Conservation (phyloP, 2,329 filamentous ascomycete species). For the Meredithiella fracta region DNA sequence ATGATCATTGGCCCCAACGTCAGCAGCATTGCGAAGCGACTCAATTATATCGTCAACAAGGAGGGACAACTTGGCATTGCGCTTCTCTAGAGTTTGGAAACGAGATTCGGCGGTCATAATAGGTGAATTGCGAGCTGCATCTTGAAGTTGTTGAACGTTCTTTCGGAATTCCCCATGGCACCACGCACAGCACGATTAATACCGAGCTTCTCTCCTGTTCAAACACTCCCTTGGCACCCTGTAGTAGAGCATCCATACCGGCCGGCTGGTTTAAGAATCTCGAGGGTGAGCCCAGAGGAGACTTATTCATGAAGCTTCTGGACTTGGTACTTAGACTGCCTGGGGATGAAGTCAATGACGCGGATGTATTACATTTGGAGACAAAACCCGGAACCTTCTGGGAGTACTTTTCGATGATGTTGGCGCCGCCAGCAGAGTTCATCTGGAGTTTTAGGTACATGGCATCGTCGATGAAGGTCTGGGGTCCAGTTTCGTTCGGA, state of each 20-base stretch:
- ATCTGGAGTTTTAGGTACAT: conserved; percentile 55
- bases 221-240: conserved; percentile 59
- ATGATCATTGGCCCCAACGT: conserved; percentile 32
- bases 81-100: conserved; percentile 34
- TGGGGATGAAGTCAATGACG: conserved; percentile 24
- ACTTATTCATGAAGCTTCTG: conserved; percentile 15
- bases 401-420: conserved; percentile 57
- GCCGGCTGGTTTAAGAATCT: conserved; percentile 39
- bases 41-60: conserved; percentile 52
- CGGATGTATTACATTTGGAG: background rate
- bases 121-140: conserved; percentile 15
- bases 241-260: conserved; percentile 53
- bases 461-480: conserved; percentile 75
- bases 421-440: conserved; percentile 41
- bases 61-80: conserved; percentile 49
- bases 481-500: conserved; percentile 43
- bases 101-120: conserved; percentile 1
- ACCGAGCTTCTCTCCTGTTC: conserved; percentile 56
- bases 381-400: conserved; percentile 21
- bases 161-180: conserved; percentile 65
- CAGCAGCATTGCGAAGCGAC: conserved; percentile 44
- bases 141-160: conserved; percentile 39
- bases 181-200: conserved; percentile 70
- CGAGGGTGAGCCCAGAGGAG: conserved; percentile 31
- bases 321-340: conserved; percentile 21